Base-by-base conservation (phyloP, 2,329 filamentous ascomycete genomes). In the Acrocalymma vagum region DNA sequence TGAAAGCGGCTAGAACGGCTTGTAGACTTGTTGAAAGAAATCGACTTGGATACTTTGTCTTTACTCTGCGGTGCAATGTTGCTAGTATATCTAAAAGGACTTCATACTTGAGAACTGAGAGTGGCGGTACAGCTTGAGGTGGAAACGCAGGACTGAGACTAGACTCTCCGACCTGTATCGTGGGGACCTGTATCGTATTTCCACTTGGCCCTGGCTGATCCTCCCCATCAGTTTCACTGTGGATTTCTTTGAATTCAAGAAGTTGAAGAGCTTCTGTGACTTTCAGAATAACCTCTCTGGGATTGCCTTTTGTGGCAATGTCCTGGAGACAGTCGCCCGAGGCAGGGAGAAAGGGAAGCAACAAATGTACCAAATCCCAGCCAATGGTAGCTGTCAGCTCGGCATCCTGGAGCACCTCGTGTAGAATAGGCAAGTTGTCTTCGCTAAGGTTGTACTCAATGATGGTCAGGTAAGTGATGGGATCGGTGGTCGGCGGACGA, bases 331-430 rank as follows among this genome's bases (percentile, higher is more conserved):
- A 91, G 30, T 78, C 70, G 53, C 87, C 84, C n/a, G 85, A 86
- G 3, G 76, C 73, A 2, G 82, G 81, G 1, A 87, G 78, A 5
- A 90, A 72, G 23, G 82, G 78, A 16, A 91, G 77, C 4, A 94
- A 79, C 60, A 90, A 82, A 62, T 88, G 85, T 15, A 94, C 85
- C 35, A 93, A 73, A 65, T 94, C 89, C 89, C 89, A 94, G 33
- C 89, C 89, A 57, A 93, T 91, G 41, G 90, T 86, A 45, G 81
- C 81, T 3, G 87, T 89, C 41, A 92, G 74, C 42, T 81, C 76
- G 8, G 78, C 75, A 75, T 89, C 83, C 65, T 87, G 82, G 13
- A 90, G 76, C 23, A 88, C 82, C 15, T 85, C 78, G 54, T 90
- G 81, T 29, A 93, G 76, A 3, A 81, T 73, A 1, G 87, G 85